A percentile compares a stretch with the other conserved stretches of the same genome.
Evolutionary conservation across 1,139 yeast species (phyloP).

Genomic region (Saccharomyces hybrid): DNA sequence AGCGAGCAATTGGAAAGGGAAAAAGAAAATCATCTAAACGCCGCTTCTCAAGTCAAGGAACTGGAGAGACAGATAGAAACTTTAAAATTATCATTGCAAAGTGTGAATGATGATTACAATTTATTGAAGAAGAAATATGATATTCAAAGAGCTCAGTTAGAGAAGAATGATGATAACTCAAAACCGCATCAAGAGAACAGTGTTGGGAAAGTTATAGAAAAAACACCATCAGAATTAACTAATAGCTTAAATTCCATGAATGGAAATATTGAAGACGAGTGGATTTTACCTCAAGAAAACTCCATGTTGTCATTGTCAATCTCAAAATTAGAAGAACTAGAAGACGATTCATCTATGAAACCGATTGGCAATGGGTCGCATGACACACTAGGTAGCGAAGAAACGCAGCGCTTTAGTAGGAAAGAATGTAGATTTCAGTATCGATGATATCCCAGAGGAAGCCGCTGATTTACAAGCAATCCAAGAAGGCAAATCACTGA

Average conservation of each 20-base stretch:
- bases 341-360: conserved; percentile 2
- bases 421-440: conserved; percentile 7
- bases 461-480: conserved; percentile 20
- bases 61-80: conserved; percentile 5
- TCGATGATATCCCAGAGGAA: conserved; percentile 22
- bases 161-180: conserved; percentile 12
- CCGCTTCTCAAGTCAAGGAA: not conserved
- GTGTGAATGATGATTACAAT: conserved; percentile 22
- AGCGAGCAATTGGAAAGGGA: not conserved
- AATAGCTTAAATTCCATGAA: not conserved
- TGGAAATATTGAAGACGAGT: conserved; percentile 12
- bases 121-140: conserved; percentile 23
- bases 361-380: not conserved
- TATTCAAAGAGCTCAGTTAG: conserved; percentile 23
- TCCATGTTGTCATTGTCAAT: not conserved
- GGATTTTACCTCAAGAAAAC: conserved; percentile 9
- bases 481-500: conserved; percentile 3
- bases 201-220: not conserved
- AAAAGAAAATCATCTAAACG: not conserved
- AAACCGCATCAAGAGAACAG: not conserved
- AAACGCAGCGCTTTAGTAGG: not conserved
- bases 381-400: not conserved
- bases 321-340: not conserved
- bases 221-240: not conserved
- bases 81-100: conserved; percentile 8